Percentiles rank a stretch among this genome's conserved stretches.
Evolutionary conservation across 139 green algal genomes (phyloP).

Genomic region (Chlamydomonas applanata): DNA sequence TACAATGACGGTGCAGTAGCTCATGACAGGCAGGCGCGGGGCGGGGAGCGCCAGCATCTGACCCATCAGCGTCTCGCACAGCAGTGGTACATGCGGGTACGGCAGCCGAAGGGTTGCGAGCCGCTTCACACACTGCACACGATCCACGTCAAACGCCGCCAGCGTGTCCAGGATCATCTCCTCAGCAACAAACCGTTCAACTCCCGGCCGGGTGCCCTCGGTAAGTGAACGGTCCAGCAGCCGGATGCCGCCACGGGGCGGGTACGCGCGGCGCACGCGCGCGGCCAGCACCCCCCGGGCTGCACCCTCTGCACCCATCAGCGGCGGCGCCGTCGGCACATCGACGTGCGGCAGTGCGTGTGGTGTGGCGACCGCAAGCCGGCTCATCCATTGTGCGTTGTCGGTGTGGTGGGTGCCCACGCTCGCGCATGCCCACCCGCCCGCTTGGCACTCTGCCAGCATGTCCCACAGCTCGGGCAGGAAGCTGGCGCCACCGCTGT

Average conservation of each 20-base stretch:
- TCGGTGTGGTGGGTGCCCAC: slow-evolving; percentile 32
- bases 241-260: slow-evolving; percentile 65
- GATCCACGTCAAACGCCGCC: slow-evolving; percentile 17
- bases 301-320: neutral
- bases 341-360: slow-evolving; percentile 19
- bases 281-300: neutral
- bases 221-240: slow-evolving; percentile 67
- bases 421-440: slow-evolving; percentile 40
- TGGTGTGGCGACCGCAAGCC: neutral
- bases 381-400: slow-evolving; percentile 24
- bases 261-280: slow-evolving; percentile 32
- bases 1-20: slow-evolving; percentile 83
- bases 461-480: slow-evolving; percentile 55
- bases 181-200: slow-evolving; percentile 79
- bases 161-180: slow-evolving; percentile 83
- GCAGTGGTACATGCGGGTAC: slow-evolving; percentile 59
- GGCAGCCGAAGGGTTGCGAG: slow-evolving; percentile 65
- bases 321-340: slow-evolving; percentile 19
- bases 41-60: slow-evolving; percentile 80
- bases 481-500: slow-evolving; percentile 74
- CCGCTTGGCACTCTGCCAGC: slow-evolving; percentile 39
- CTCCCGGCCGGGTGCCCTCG: slow-evolving; percentile 33
- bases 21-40: slow-evolving; percentile 66
- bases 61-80: slow-evolving; percentile 82
- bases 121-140: slow-evolving; percentile 62